Evolutionary conservation across 2,329 filamentous ascomycete species (phyloP).

Genomic region (Fusarium stilboides): DNA sequence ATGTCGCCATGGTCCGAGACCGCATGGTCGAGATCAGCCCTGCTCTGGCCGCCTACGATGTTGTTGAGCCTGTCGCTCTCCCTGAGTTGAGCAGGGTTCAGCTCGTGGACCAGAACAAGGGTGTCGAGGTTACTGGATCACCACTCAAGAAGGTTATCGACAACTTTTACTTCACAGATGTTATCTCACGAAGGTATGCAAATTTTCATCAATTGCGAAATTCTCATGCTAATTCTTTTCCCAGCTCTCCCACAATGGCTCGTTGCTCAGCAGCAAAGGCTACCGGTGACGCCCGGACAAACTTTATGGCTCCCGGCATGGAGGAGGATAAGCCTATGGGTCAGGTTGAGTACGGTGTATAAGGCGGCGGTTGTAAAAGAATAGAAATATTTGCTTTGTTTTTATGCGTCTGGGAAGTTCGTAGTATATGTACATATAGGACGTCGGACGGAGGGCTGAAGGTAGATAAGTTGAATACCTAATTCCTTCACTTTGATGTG

Average conservation of each 20-base stretch:
- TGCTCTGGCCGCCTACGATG: slow-evolving; percentile 88
- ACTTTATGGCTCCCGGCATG: slow-evolving; percentile 82
- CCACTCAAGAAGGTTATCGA: slow-evolving; percentile 89
- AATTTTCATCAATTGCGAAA: slow-evolving; percentile 16
- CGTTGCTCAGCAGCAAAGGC: slow-evolving; percentile 95
- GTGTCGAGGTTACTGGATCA: slow-evolving; percentile 77
- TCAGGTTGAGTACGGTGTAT: slow-evolving; percentile 72
- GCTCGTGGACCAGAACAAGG: slow-evolving; percentile 97
- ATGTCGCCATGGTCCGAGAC: slow-evolving; percentile 89
- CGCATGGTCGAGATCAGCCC: slow-evolving; percentile 97
- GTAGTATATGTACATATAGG: slow-evolving; percentile 60
- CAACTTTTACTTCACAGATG: slow-evolving; percentile 98
- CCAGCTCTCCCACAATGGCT: slow-evolving; percentile 98
- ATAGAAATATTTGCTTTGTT: slow-evolving; percentile 55
- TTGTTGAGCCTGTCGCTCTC: slow-evolving; percentile 86
- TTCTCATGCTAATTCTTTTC: slow-evolving; percentile 42
- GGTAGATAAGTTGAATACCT: slow-evolving; percentile 53
- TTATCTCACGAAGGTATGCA: slow-evolving; percentile 92
- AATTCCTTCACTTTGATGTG: slow-evolving; percentile 43
- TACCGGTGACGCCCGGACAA: slow-evolving; percentile 81
- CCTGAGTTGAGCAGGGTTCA: slow-evolving; percentile 89
- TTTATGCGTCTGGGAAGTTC: slow-evolving; percentile 52
- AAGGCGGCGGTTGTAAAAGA: slow-evolving; percentile 56
- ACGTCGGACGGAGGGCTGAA: slow-evolving; percentile 50
- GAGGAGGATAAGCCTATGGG: slow-evolving; percentile 74